A percentile compares a stretch with the other conserved stretches of the same genome.
These are phyloP conservation scores for Tolypocladium cylindrosporum DNA, from an alignment of 2,329 filamentous ascomycete species.

Conservation along the genomic window DNA sequence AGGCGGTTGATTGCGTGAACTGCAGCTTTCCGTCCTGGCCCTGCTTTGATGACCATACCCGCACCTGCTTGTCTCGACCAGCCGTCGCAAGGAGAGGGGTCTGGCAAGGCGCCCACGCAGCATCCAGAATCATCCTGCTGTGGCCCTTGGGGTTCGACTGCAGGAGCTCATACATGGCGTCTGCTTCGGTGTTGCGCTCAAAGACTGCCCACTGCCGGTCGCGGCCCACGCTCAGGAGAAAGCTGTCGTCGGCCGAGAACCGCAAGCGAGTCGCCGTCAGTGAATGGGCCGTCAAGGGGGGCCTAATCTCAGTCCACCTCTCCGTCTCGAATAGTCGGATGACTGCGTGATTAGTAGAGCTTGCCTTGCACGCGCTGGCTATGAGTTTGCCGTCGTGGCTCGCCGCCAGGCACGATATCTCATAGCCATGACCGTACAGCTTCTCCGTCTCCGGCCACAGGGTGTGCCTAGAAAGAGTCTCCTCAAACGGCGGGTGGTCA, in stretches of 20 bases:
- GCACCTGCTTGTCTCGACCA: constrained; percentile 77
- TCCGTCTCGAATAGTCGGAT: constrained; percentile 83
- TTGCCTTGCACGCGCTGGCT: constrained; percentile 88
- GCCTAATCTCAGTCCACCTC: constrained; percentile 79
- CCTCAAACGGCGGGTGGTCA: constrained; percentile 73
- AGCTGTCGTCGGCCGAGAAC: constrained; percentile 66
- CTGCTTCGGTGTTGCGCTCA: constrained; percentile 32
- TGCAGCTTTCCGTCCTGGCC: constrained; percentile 19
- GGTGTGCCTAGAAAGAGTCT: constrained; percentile 79
- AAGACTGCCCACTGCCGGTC: constrained; percentile 91
- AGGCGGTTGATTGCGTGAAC: constrained; percentile 42
- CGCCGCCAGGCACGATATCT: constrained; percentile 79
- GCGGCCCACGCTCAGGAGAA: constrained; percentile 78
- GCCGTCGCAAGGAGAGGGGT: constrained; percentile 68
- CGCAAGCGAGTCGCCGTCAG: constrained; percentile 75
- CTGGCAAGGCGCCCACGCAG: constrained; percentile 63
- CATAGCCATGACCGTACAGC: constrained; percentile 94
- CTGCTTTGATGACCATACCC: constrained; percentile 48
- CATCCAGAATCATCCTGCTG: constrained; percentile 83
- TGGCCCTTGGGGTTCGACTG: constrained; percentile 75
- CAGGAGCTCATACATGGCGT: constrained; percentile 42
- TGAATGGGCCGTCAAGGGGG: constrained; percentile 73
- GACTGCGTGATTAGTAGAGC: constrained; percentile 86
- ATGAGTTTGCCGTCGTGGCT: constrained; percentile 66
- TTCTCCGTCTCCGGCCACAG: constrained; percentile 96